phyloP scores from a whole-genome alignment of 805 yeast genomes.

The Kluyveromyces lactis region DNA sequence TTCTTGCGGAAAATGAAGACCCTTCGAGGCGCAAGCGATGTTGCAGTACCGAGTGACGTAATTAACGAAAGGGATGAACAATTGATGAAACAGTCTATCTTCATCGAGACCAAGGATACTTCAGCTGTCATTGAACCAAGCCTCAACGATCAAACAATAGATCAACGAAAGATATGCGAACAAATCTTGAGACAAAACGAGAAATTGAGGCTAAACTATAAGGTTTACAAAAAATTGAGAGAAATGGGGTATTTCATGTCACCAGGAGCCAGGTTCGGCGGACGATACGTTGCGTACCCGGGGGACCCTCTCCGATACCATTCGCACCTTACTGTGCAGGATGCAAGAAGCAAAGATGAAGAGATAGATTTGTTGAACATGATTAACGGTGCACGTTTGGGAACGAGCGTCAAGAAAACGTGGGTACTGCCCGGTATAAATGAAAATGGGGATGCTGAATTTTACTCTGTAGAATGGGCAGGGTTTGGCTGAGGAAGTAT shows the following conservation, averaged over 20 bases:
- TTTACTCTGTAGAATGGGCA: constrained; percentile 89
- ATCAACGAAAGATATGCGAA: too few species aligned
- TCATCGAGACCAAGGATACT: constrained; percentile 15
- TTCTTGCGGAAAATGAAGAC: constrained; percentile 17
- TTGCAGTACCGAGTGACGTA: background rate
- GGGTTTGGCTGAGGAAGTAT: constrained; percentile 67
- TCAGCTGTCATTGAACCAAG: constrained; percentile 9
- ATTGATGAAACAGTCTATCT: constrained; percentile 20
- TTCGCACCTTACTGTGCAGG: constrained; percentile 66
- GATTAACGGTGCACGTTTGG: constrained; percentile 82
- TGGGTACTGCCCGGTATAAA: constrained; percentile 50
- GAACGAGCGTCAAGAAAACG: constrained; percentile 84
- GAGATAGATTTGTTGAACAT: constrained; percentile 49
- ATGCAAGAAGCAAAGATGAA: constrained; percentile 36
- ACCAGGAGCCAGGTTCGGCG: constrained; percentile 91
- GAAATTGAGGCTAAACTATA: constrained; percentile 14
- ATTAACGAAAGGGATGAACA: constrained; percentile 3
- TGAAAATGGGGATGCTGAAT: constrained; percentile 23
- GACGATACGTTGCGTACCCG: constrained; percentile 81
- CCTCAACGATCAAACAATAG: too few species aligned
- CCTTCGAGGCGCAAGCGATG: background rate
- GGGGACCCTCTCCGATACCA: constrained; percentile 91
- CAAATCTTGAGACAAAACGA: background rate
- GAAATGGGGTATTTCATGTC: constrained; percentile 45
- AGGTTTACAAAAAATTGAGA: constrained; percentile 29